Evolutionary conservation across 805 yeast genomes (phyloP).

Genomic region (Komagataella phaffii): DNA sequence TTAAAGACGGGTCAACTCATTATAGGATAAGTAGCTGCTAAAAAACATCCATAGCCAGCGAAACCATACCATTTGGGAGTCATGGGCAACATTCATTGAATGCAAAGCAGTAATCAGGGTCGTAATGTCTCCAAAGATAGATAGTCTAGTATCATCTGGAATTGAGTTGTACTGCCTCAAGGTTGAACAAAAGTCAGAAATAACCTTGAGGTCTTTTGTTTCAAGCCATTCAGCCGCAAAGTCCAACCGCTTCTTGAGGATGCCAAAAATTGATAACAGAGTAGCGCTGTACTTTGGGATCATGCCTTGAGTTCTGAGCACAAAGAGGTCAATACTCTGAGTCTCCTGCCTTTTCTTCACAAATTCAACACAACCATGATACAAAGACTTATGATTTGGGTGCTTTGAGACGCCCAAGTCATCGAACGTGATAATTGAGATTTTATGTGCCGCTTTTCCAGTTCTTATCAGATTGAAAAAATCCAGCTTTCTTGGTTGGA

Average conservation of each 20-base stretch:
- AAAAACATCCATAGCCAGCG: slow-evolving; percentile 76
- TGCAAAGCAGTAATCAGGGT: slow-evolving; percentile 30
- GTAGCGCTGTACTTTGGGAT: slow-evolving; percentile 36
- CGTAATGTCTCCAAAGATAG: slow-evolving; percentile 23
- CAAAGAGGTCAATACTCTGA: slow-evolving; percentile 12
- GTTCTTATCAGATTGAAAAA: slow-evolving; percentile 1
- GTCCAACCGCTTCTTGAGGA: slow-evolving; percentile 13
- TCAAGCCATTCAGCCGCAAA: background rate
- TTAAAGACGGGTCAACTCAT: slow-evolving; percentile 36
- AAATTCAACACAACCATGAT: slow-evolving; percentile 31
- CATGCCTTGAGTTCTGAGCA: slow-evolving; percentile 15
- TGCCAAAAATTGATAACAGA: slow-evolving; percentile 21
- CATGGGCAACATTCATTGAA: slow-evolving; percentile 75
- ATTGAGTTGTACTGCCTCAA: background rate
- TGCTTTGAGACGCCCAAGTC: slow-evolving; percentile 72
- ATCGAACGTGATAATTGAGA: slow-evolving; percentile 55
- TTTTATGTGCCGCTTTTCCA: slow-evolving; percentile 2
- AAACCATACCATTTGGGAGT: slow-evolving; percentile 91
- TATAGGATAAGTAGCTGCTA: slow-evolving; percentile 66
- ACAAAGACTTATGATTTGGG: slow-evolving; percentile 68
- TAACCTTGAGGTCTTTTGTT: background rate
- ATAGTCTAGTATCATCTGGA: background rate
- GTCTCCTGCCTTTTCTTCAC: slow-evolving; percentile 4
- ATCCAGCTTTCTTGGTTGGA: background rate
- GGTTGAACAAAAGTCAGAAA: background rate